phyloP scores from a whole-genome alignment of 129 eudicot genomes.

The Tanacetum coccineum region DNA sequence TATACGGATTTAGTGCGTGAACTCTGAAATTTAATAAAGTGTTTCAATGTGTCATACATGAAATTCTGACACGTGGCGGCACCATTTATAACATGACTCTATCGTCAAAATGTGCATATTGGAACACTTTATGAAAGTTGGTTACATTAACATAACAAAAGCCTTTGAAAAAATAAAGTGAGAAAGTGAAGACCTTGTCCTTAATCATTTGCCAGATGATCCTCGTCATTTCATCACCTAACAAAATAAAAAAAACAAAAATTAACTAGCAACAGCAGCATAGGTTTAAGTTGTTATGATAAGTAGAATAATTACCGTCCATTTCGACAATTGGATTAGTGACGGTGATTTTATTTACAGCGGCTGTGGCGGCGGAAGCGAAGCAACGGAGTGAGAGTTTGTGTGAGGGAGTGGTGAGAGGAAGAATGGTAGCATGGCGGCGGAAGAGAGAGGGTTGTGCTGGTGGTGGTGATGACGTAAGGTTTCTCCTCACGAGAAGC shows the following conservation, averaged over 20 bases:
- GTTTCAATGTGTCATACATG: no score
- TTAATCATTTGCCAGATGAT: conserved; percentile 88
- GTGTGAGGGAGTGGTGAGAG: conserved; percentile 29
- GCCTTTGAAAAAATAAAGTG: no score
- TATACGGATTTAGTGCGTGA: no score
- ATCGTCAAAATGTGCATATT: no score
- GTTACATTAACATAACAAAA: no score
- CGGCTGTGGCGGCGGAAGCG: conserved; percentile 49
- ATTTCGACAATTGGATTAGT: conserved; percentile 84
- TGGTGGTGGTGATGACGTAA: conserved; percentile 21
- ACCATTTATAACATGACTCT: no score
- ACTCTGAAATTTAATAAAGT: no score
- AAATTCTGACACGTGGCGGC: no score
- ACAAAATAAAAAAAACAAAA: neutral
- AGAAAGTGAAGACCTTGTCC: conserved; percentile 47
- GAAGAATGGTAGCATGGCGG: neutral
- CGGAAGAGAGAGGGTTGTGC: conserved; percentile 20
- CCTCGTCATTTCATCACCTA: conserved; percentile 98
- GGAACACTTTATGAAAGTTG: no score
- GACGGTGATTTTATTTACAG: conserved; percentile 51
- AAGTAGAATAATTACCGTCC: conserved; percentile 53
- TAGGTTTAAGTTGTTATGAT: neutral
- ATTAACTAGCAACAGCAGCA: neutral
- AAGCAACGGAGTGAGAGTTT: conserved; percentile 66
- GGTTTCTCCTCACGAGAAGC: no score